Conservation (phyloP, 257 asterid genomes). For the Fraxinus anomala region DNA sequence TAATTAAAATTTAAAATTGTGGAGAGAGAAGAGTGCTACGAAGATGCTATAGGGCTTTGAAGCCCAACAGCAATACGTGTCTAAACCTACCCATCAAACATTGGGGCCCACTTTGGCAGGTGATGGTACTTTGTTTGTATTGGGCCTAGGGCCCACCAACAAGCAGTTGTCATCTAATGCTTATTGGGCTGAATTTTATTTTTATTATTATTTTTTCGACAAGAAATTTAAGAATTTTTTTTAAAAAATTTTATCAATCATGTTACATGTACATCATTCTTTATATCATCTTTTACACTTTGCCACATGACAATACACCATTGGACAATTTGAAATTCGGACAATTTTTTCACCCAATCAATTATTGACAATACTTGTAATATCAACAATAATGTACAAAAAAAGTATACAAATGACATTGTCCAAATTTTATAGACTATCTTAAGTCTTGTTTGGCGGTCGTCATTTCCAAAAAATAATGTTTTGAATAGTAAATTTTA, state of each 20-base stretch:
- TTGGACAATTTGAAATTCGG: too few relatives aligned
- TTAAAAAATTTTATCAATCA: not conserved
- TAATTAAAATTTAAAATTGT: too few relatives aligned
- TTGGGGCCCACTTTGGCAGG: conserved; percentile 36
- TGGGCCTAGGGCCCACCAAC: conserved; percentile 2
- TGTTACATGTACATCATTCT: too few relatives aligned
- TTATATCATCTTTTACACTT: too few relatives aligned
- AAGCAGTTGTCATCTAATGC: not conserved
- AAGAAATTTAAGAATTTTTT: not conserved
- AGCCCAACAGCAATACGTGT: conserved; percentile 32
- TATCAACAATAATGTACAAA: too few relatives aligned
- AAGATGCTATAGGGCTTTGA: conserved; percentile 15
- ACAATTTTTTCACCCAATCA: too few relatives aligned
- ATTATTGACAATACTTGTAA: too few relatives aligned
- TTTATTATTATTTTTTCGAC: not conserved
- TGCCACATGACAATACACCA: too few relatives aligned
- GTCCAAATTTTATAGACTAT: not conserved
- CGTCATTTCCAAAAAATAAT: too few relatives aligned
- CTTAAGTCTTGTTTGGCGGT: too few relatives aligned
- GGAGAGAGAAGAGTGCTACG: not conserved
- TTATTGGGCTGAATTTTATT: not conserved
- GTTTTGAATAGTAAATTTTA: too few relatives aligned
- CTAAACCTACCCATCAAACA: conserved; percentile 31
- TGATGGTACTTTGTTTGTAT: not conserved
- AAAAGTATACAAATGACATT: too few relatives aligned